phyloP scores from a whole-genome alignment of 768 basidiomycete species.

The Dentipellis fragilis region DNA sequence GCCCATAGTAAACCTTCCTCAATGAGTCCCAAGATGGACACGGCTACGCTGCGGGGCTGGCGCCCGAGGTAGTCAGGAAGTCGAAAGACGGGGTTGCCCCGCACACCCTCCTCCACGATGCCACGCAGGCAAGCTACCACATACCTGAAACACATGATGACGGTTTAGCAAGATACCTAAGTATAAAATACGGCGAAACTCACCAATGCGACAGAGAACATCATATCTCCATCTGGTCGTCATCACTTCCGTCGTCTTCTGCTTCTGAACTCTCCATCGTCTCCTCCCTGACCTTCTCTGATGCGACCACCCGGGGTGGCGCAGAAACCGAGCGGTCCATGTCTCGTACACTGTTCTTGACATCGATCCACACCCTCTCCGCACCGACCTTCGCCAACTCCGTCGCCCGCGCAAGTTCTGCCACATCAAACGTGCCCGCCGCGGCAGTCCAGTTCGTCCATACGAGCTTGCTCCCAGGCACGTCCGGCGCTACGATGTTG shows the following conservation, averaged over 20 bases:
- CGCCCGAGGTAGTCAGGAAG: too few species aligned
- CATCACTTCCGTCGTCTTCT: neutral
- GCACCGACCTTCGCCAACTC: slow-evolving; percentile 41
- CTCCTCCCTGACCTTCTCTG: neutral
- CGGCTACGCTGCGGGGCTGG: too few species aligned
- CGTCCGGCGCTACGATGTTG: slow-evolving; percentile 1
- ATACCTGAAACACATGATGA: too few species aligned
- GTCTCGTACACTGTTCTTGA: slow-evolving; percentile 32
- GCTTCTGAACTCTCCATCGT: neutral
- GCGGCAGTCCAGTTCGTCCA: slow-evolving; percentile 48
- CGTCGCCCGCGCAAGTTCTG: slow-evolving; percentile 33
- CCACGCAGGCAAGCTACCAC: too few species aligned
- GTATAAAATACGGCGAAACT: too few species aligned
- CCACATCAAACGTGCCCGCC: slow-evolving; percentile 26
- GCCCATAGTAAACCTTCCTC: too few species aligned
- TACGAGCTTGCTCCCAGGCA: slow-evolving; percentile 22
- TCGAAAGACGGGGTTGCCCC: too few species aligned
- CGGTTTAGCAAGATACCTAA: too few species aligned
- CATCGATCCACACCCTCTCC: slow-evolving; percentile 32
- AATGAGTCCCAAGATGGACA: too few species aligned
- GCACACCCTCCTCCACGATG: too few species aligned
- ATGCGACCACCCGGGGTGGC: too few species aligned
- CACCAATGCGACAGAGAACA: neutral
- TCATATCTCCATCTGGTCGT: slow-evolving; percentile 1
- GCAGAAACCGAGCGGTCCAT: slow-evolving; percentile 9